Percentiles rank a stretch among this genome's conserved stretches.
phyloP scores from a whole-genome alignment of 345 rosid genomes.

The Balakata baccata region DNA sequence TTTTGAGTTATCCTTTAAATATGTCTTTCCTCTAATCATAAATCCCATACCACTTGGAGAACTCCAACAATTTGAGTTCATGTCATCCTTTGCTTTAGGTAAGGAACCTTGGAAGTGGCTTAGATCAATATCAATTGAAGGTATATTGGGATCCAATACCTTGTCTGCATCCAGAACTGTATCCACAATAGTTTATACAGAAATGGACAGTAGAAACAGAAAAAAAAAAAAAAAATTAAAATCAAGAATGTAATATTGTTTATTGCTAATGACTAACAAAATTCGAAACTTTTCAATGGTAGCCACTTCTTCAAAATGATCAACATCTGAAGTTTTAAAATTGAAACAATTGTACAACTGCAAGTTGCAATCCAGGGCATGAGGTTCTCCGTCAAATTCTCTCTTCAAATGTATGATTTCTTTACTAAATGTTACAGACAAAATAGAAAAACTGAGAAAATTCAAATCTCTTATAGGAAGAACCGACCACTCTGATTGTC shows the following conservation, averaged over 20 bases:
- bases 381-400: too few species aligned
- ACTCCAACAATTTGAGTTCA: slow-evolving; percentile 81
- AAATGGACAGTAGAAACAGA: neutral
- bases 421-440: too few species aligned
- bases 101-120: slow-evolving; percentile 63
- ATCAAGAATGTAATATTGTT: too few species aligned
- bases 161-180: slow-evolving; percentile 57
- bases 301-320: neutral
- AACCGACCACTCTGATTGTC: too few species aligned
- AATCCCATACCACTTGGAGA: slow-evolving; percentile 85
- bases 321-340: too few species aligned
- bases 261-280: too few species aligned
- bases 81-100: slow-evolving; percentile 52
- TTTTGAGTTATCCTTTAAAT: slow-evolving; percentile 78
- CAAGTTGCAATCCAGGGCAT: too few species aligned
- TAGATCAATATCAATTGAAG: slow-evolving; percentile 49
- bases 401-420: too few species aligned
- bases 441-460: too few species aligned
- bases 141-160: slow-evolving; percentile 52
- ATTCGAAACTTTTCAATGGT: neutral
- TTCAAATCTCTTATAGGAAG: too few species aligned
- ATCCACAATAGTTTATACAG: slow-evolving; percentile 3
- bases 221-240: too few species aligned
- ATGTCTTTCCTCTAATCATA: slow-evolving; percentile 90
- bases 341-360: too few species aligned